Base-by-base conservation (phyloP, 345 rosid genomes). In the Aquilaria malaccensis region DNA sequence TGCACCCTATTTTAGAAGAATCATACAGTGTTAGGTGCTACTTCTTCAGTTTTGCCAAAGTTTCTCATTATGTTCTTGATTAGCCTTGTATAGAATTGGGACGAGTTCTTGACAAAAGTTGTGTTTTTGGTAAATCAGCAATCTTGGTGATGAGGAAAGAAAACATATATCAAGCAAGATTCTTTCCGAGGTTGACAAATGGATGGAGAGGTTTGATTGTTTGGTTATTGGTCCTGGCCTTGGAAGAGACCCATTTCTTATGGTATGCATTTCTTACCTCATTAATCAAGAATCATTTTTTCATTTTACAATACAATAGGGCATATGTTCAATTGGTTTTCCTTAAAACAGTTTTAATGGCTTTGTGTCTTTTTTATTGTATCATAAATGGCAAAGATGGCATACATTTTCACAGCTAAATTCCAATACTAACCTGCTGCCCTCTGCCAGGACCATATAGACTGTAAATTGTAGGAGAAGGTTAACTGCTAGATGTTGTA, bases 151-250 rank as follows among this genome's bases (percentile, higher is more conserved):
- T 66, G 88, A 80, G 74, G 85, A 82, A 10, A 75, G 69, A 68
- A 54, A 68, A 45, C 5, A 31, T 13, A 62, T 86, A 49, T 70
- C 80, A 33, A 66, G 61, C 60, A 81, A 78, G 61, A 82, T 90
- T 77, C 78, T 90, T n/a, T 74, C 85, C 2, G 97, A 94, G 83
- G 81, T 90, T 46, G 79, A 77, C 74, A 87, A 82, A 65, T 94
- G 99, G 99, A 85, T 90, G 85, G 86, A 83, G 68, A 84, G 96
- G 76, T 90, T 94, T 81, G 99, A 94, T 83, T 94, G 95, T 57
- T 83, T 94, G 70, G 91, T 90, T 1, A 80, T 88, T 67, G 99
- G 99, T 61, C 99, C 99, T 61, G 99, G 99, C 63, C 92, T 94
- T 62, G 99, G 99, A 71, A 86, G 97, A 74, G 97, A 94, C 63